Percentiles rank a stretch among this genome's conserved stretches.
phyloP scores from a whole-genome alignment of 73 alveolate species.

The Paramecium tetraurelia region DNA sequence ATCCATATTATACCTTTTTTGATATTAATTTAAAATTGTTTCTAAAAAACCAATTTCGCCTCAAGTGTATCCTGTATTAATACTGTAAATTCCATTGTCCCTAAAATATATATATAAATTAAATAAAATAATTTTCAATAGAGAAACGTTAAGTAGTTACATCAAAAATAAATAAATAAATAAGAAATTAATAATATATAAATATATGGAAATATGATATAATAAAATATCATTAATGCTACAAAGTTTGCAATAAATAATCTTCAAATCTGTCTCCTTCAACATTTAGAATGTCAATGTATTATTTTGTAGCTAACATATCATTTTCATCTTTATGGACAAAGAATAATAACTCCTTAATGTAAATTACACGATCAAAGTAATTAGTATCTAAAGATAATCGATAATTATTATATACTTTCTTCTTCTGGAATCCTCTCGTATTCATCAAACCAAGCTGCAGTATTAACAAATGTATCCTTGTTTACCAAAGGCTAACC shows the following conservation, averaged over 20 bases:
- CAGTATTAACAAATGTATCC: neutral
- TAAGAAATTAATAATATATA: neutral
- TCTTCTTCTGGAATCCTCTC: conserved; percentile 40
- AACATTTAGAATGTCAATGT: neutral
- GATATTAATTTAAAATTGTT: no score
- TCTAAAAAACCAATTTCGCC: no score
- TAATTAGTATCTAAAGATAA: conserved; percentile 48
- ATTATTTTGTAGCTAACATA: neutral
- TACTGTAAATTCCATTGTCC: no score
- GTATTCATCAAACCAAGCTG: conserved; percentile 47
- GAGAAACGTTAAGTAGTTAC: no score
- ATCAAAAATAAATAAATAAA: no score
- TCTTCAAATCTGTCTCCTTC: conserved; percentile 36
- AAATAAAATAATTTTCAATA: no score
- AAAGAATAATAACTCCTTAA: conserved; percentile 56
- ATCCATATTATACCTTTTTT: no score
- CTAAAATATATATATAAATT: no score
- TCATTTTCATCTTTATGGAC: conserved; percentile 57
- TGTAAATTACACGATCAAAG: conserved; percentile 52
- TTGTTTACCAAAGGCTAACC: neutral
- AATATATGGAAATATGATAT: neutral
- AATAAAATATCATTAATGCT: neutral
- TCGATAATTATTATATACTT: neutral
- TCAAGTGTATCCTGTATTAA: no score
- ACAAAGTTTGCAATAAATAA: neutral